A percentile compares a stretch with the other conserved stretches of the same genome.
phyloP scores from a whole-genome alignment of 2,329 filamentous ascomycete species.

The Scedosporium dehoogii region DNA sequence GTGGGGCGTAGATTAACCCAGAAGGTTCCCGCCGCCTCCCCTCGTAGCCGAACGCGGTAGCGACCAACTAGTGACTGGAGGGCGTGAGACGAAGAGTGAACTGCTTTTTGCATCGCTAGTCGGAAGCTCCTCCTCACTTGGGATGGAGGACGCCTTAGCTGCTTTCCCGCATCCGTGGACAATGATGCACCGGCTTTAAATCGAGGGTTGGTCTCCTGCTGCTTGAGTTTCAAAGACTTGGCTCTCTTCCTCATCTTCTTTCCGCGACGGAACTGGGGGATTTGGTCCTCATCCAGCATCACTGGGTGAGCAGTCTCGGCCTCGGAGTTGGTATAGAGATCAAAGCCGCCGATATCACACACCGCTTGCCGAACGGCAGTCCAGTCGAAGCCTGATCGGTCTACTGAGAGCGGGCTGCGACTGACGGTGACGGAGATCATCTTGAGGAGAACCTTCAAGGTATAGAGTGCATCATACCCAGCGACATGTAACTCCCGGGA shows the following conservation, averaged over 20 bases:
- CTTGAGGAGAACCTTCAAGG: background rate
- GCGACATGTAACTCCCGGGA: background rate
- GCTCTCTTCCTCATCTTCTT: background rate
- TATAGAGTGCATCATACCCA: conserved; percentile 1
- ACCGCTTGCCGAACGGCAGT: background rate
- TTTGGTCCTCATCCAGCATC: background rate
- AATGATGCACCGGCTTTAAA: background rate
- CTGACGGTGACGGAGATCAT: background rate
- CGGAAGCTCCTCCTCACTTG: background rate
- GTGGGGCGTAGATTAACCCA: background rate
- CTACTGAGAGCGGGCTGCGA: background rate
- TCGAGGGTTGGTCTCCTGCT: background rate
- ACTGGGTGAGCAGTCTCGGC: background rate
- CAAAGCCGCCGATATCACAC: background rate
- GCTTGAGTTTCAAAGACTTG: background rate
- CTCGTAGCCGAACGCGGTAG: background rate
- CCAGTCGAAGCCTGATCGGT: background rate
- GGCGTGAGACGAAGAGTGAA: background rate
- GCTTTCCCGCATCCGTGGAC: background rate
- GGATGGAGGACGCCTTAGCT: background rate
- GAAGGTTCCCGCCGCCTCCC: background rate
- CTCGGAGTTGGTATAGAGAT: background rate
- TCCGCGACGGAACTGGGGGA: background rate
- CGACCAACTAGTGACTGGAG: background rate
- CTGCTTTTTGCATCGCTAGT: background rate